A percentile compares a stretch with the other conserved stretches of the same genome.
Evolutionary conservation across 2,329 filamentous ascomycete genomes (phyloP).

Genomic region (Aspergillus sergii): DNA sequence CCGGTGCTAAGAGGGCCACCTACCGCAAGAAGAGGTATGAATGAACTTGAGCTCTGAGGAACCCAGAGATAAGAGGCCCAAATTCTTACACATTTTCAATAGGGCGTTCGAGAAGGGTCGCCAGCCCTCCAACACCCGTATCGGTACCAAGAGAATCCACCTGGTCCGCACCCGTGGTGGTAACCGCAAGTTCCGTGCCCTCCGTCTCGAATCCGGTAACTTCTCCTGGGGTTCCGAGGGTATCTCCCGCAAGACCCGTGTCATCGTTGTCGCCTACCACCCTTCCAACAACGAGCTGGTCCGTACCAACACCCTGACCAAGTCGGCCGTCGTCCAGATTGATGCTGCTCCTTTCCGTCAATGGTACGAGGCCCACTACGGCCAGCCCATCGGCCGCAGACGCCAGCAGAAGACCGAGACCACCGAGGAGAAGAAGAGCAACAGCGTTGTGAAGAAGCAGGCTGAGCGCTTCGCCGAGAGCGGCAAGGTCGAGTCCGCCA

Average conservation of each 20-base stretch:
- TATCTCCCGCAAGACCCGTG: conserved; percentile 97
- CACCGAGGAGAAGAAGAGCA: conserved; percentile 82
- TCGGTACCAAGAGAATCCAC: conserved; percentile 95
- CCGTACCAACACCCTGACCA: conserved; percentile 99
- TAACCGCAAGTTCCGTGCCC: conserved; percentile 99
- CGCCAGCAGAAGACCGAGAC: conserved; percentile 76
- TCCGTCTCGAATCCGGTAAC: conserved; percentile 98
- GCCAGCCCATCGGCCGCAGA: conserved; percentile 81
- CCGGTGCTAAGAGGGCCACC: conserved; percentile 95
- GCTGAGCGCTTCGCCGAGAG: conserved; percentile 75
- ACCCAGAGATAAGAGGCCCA: conserved; percentile 3
- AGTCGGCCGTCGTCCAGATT: conserved; percentile 97
- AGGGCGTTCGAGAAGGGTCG: conserved; percentile 99
- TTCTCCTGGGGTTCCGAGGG: conserved; percentile 99
- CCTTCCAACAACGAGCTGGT: conserved; percentile 99
- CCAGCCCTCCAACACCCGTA: conserved; percentile 99
- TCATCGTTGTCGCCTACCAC: conserved; percentile 98
- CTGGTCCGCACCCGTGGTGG: conserved; percentile 95
- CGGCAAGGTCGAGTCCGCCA: conserved; percentile 88
- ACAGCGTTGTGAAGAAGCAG: conserved; percentile 96
- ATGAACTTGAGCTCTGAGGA: conserved; percentile 46
- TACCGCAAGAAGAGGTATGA: conserved; percentile 69
- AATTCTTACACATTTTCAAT: conserved; percentile 68
- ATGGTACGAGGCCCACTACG: conserved; percentile 99
- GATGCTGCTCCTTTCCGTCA: conserved; percentile 98